Percentiles rank a stretch among this genome's conserved stretches.
Conservation (phyloP, 345 rosid species). For the Brassica carinata region DNA sequence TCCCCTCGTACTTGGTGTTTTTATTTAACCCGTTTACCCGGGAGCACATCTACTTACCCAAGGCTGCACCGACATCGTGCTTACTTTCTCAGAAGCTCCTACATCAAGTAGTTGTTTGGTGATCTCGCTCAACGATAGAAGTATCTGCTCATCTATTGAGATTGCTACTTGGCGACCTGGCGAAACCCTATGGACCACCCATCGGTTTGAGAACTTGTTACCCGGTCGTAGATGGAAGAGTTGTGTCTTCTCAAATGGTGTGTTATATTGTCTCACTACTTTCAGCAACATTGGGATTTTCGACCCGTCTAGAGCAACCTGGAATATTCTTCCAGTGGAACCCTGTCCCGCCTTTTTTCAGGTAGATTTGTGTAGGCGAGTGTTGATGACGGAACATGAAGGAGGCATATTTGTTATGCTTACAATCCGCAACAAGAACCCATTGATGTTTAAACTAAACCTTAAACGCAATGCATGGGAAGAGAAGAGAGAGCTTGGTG, state of each 20-base stretch:
- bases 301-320: background rate
- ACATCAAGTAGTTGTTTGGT: constrained; percentile 15
- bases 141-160: background rate
- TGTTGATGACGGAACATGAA: constrained; percentile 7
- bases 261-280: constrained; percentile 1
- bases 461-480: background rate
- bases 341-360: background rate
- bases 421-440: background rate
- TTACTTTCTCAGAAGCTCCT: constrained; percentile 15
- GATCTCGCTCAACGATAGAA: background rate
- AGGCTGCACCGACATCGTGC: background rate
- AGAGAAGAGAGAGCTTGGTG: constrained; percentile 16
- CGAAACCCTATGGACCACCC: background rate
- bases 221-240: background rate
- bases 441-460: background rate
- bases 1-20: background rate
- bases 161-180: constrained; percentile 18
- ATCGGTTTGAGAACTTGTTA: background rate
- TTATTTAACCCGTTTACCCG: constrained; percentile 16
- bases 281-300: background rate
- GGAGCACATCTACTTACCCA: background rate
- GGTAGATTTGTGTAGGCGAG: background rate
- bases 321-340: background rate
- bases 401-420: background rate
- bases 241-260: constrained; percentile 4